Base-by-base conservation (phyloP, 2,329 filamentous ascomycete genomes). In the Colletotrichum navitas region DNA sequence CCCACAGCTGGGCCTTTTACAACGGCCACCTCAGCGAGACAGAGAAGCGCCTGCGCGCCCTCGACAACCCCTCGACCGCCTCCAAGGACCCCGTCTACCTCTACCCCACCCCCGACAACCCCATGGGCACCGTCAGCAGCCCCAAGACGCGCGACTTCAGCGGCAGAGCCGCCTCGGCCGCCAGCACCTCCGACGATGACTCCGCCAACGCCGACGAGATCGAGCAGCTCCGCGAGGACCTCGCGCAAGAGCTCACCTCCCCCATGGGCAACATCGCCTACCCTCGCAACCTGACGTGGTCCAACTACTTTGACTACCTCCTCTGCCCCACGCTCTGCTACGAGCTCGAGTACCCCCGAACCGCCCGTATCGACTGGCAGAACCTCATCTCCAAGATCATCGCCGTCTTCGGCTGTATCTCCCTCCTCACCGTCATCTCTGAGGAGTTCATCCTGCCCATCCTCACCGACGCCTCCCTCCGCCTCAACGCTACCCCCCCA, bases 1-100 rank as follows among this genome's bases (percentile, higher is more conserved):
- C 98, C 90, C 96, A 99, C 81, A 98, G 95, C 7, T 99, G 97
- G 79, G 93, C 94, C 32, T 99, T 98, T 81, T 99, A 99, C 85
- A 98, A 98, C 77, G 96, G 96, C 14, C 96, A 99, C 81, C 86
- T 99, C 21, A 93, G 92, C 75, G 94, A 96, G 80, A 97, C 94
- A 0, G 90, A 97, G 80, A 91, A 92, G 78, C 91, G 94, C 14
- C 86, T 99, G 16, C 89, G 89, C 67, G 90, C 90, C 51, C 90
- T 99, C 43, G 96, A 99, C 80, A 83, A 89, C 68, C 94, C 94
- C 2, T 62, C 71, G 3, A 90, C 88, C 5, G 88, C 89, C 11
- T 75, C 75, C 18, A 75, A 74, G 5, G 91, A 91, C 62, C 91
- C 92, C 1, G 93, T 91, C 18, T 93, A 96, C 76, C 88, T 91